A percentile compares a stretch with the other conserved stretches of the same genome.
Evolutionary conservation across 192 early-diverging fungal genomes (phyloP).

Genomic region (Coemansia sp.): DNA sequence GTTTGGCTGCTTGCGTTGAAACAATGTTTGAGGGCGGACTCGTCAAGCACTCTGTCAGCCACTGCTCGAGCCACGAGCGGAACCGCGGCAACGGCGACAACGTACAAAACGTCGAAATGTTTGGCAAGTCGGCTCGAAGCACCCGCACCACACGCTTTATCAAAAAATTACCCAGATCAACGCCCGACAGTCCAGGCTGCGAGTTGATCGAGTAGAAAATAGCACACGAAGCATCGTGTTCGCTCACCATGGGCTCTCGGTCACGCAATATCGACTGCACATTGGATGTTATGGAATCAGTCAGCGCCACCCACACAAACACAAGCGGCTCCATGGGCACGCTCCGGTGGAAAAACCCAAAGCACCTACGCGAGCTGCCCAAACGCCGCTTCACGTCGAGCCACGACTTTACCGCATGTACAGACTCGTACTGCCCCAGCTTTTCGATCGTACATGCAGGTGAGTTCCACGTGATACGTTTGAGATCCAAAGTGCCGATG

Average conservation of each 20-base stretch:
- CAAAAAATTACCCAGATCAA: conserved; percentile 88
- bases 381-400: conserved; percentile 78
- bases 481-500: conserved; percentile 72
- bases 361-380: conserved; percentile 73
- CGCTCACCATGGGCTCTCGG: conserved; percentile 28
- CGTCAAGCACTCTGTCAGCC: conserved; percentile 36
- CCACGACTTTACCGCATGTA: conserved; percentile 82
- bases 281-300: conserved; percentile 60
- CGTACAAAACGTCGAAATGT: conserved; percentile 78
- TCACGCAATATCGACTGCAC: conserved; percentile 71
- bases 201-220: conserved; percentile 95
- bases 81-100: conserved; percentile 91
- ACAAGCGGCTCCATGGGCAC: conserved; percentile 81
- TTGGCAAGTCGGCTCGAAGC: conserved; percentile 67
- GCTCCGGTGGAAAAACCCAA: conserved; percentile 78
- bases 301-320: conserved; percentile 87
- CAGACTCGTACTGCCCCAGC: conserved; percentile 82
- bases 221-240: conserved; percentile 62
- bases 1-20: conserved; percentile 5
- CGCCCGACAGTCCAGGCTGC: conserved; percentile 81
- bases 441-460: conserved; percentile 80
- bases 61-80: conserved; percentile 70
- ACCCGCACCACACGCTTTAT: conserved; percentile 88
- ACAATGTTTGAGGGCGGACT: conserved; percentile 18
- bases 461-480: conserved; percentile 81